Evolutionary conservation across 2,329 filamentous ascomycete species (phyloP), one percentile per base, ranked within the genome.

Genomic region (Diaporthe sp.): DNA sequence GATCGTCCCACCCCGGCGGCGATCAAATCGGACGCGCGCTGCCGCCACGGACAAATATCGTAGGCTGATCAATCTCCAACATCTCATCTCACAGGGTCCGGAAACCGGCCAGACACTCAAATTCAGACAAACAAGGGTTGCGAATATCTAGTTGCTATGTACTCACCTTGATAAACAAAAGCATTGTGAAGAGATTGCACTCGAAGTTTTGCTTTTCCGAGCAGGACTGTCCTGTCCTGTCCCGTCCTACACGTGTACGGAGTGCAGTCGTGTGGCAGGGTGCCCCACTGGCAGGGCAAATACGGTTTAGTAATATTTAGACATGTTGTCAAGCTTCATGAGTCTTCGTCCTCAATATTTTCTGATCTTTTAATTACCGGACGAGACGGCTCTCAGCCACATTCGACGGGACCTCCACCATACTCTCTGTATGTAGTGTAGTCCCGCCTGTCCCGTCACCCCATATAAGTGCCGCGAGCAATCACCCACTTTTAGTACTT

Each of bases 21-120:
- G 64, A 68, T 68, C 64, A 68, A 54, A 54, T 68, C 64, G 64
- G n/a, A 28, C 45, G 33, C 64, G 61, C 45, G 61, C 42, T 19
- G 17, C 42, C 42, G 42, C 17, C 17, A 17, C 40, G 40, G 28
- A 66, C 60, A 47, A 47, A 64, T n/a, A 47, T 22, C 40, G 33
- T 13, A 33, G 10, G 33, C 9, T 47, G 42, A 33, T 45, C 33
- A 42, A 61, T 33, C 40, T 45, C 60, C 40, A 64, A 47, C 40
- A 64, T n/a, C 12, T 4, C 35, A 28, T 42, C 33, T 42, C 57
- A 42, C 57, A 61, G 33, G 10, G 33, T 38, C 55, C 12, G 6
- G 2, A 38, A 25, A 8, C 22, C 15, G 13, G 33, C 55, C 55
- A 38, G 33, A n/a, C 13, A 60, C 12, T 38, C 19, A 40, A 60